Evolutionary conservation across 2,329 filamentous ascomycete genomes (phyloP).

Genomic region (Metarhizium robertsii): DNA sequence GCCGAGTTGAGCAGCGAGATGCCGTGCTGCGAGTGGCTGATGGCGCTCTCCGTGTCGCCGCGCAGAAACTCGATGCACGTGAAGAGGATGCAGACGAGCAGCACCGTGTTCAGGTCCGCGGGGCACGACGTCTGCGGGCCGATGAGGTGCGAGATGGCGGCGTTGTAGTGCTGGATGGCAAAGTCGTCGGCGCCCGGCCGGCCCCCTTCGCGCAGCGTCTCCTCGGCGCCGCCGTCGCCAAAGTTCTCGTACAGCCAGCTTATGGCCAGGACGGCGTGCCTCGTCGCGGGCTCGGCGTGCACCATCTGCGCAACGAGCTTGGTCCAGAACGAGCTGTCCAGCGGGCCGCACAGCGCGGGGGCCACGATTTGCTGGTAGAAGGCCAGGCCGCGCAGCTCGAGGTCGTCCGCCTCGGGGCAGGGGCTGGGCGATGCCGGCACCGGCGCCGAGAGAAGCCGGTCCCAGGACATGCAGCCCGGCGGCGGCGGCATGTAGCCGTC

Average conservation of each 20-base stretch:
- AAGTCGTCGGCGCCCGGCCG: slow-evolving; percentile 14
- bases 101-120: slow-evolving; percentile 21
- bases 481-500: slow-evolving; percentile 40
- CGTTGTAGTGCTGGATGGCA: slow-evolving; percentile 30
- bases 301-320: slow-evolving; percentile 27
- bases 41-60: slow-evolving; percentile 24
- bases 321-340: slow-evolving; percentile 32
- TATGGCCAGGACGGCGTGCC: slow-evolving; percentile 29
- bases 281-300: slow-evolving; percentile 25
- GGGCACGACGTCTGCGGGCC: slow-evolving; percentile 6
- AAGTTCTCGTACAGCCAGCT: slow-evolving; percentile 29
- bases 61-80: slow-evolving; percentile 33
- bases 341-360: slow-evolving; percentile 24
- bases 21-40: slow-evolving; percentile 29
- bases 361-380: slow-evolving; percentile 29
- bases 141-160: slow-evolving; percentile 25
- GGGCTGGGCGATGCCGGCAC: slow-evolving; percentile 11
- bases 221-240: neutral
- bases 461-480: slow-evolving; percentile 21
- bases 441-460: slow-evolving; percentile 21
- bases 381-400: slow-evolving; percentile 23
- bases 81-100: slow-evolving; percentile 32
- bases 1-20: slow-evolving; percentile 23
- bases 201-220: neutral
- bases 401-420: slow-evolving; percentile 8